Evolutionary conservation across 169 alveolate genomes (phyloP).

Genomic region (Plasmodium ovale): DNA sequence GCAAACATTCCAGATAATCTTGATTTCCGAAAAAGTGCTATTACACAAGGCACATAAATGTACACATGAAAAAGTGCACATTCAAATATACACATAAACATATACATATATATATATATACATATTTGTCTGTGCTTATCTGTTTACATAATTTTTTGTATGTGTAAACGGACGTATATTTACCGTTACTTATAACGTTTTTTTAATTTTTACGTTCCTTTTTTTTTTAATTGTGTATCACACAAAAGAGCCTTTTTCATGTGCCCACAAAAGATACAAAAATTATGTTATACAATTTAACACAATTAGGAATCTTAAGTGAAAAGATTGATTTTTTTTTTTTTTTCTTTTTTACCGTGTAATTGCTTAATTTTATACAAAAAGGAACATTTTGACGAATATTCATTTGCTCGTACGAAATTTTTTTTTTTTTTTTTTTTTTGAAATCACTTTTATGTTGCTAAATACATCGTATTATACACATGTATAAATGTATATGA

Average conservation of each 20-base stretch:
- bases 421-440: too few relatives aligned
- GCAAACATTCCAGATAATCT: too few relatives aligned
- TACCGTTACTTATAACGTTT: not conserved
- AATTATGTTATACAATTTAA: not conserved
- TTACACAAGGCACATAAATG: not conserved
- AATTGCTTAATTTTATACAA: not conserved
- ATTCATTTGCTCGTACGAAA: too few relatives aligned
- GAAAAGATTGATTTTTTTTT: too few relatives aligned
- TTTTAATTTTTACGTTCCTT: slow-evolving; percentile 1
- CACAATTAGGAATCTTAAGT: not conserved
- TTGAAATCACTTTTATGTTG: slow-evolving; percentile 3
- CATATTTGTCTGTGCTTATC: slow-evolving; percentile 6
- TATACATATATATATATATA: not conserved
- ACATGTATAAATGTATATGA: not conserved
- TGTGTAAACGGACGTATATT: not conserved
- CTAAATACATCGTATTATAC: slow-evolving; percentile 18
- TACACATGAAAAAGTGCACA: not conserved
- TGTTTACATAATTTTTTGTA: slow-evolving; percentile 6
- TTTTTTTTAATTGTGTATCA: slow-evolving; percentile 1
- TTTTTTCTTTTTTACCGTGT: not conserved
- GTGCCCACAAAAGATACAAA: slow-evolving; percentile 8
- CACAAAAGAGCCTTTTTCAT: slow-evolving; percentile 10
- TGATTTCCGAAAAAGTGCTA: slow-evolving; percentile 21
- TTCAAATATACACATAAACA: not conserved
- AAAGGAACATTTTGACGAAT: not conserved